Evolutionary conservation across 2,329 filamentous ascomycete genomes (phyloP).

Genomic region (Fusarium begoniae): DNA sequence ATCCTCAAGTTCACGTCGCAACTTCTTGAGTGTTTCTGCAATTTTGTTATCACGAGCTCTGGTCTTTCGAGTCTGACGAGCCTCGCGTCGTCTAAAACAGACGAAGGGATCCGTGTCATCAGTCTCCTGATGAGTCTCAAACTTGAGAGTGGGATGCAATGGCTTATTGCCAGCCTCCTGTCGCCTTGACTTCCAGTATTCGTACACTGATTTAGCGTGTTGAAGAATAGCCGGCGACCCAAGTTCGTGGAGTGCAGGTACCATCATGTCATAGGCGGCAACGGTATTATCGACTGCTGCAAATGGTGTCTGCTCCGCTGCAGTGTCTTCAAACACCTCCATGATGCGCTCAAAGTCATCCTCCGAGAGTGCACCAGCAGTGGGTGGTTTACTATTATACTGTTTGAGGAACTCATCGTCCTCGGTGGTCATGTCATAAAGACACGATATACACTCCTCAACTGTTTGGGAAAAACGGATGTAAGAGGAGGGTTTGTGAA

Average conservation of each 20-base stretch:
- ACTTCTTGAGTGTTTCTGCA: slow-evolving; percentile 90
- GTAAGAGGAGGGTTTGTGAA: slow-evolving; percentile 88
- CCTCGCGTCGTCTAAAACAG: slow-evolving; percentile 94
- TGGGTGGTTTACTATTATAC: slow-evolving; percentile 80
- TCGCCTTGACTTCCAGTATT: slow-evolving; percentile 84
- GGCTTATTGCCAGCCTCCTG: slow-evolving; percentile 73
- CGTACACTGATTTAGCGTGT: slow-evolving; percentile 82
- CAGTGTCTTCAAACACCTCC: slow-evolving; percentile 92
- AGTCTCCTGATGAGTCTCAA: slow-evolving; percentile 91
- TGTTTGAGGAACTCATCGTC: slow-evolving; percentile 86
- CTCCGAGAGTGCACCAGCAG: slow-evolving; percentile 76
- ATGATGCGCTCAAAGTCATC: slow-evolving; percentile 94
- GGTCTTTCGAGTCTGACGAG: slow-evolving; percentile 93
- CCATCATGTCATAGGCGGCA: slow-evolving; percentile 79
- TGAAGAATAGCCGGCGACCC: slow-evolving; percentile 59
- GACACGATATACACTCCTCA: slow-evolving; percentile 89
- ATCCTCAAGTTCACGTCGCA: slow-evolving; percentile 90
- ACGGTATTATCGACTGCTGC: slow-evolving; percentile 90
- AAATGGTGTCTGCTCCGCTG: slow-evolving; percentile 84
- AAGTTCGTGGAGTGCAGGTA: slow-evolving; percentile 68
- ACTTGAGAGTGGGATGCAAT: slow-evolving; percentile 84
- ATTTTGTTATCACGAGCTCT: slow-evolving; percentile 92
- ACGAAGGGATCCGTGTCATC: slow-evolving; percentile 98
- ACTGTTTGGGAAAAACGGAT: slow-evolving; percentile 98
- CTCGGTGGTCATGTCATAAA: slow-evolving; percentile 94